Evolutionary conservation across 345 rosid species (phyloP).

Genomic region (Corchorus capsularis): DNA sequence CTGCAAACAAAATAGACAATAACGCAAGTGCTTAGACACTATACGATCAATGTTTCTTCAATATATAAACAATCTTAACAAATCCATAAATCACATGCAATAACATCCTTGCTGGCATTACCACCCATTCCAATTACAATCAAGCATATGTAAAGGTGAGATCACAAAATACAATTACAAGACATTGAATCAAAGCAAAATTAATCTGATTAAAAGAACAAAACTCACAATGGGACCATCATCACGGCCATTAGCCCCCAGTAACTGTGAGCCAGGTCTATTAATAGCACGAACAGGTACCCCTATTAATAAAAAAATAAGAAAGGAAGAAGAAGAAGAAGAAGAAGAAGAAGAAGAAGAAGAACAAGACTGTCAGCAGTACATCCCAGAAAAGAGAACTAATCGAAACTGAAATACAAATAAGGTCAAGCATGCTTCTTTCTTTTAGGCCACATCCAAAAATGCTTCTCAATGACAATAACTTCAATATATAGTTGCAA

Average conservation of each 20-base stretch:
- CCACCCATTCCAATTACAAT: slow-evolving; percentile 5
- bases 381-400: not conserved
- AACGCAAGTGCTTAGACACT: not conserved
- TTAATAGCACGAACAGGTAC: slow-evolving; percentile 73
- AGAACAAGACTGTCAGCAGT: not conserved
- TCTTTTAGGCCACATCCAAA: not conserved
- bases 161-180: not conserved
- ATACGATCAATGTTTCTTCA: not conserved
- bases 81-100: not conserved
- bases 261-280: slow-evolving; percentile 85
- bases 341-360: no score
- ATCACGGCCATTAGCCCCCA: slow-evolving; percentile 96
- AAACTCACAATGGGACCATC: slow-evolving; percentile 91
- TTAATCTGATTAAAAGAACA: not conserved
- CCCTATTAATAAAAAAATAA: slow-evolving; percentile 34
- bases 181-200: not conserved
- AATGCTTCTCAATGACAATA: slow-evolving; percentile 3
- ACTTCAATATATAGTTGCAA: not conserved
- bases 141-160: not conserved
- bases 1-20: slow-evolving; percentile 41
- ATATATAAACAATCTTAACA: not conserved
- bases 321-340: no score
- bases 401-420: not conserved
- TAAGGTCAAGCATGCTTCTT: not conserved
- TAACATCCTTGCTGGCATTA: not conserved